Conservation (phyloP, 169 alveolate species). For the Amoebophrya sp. region DNA sequence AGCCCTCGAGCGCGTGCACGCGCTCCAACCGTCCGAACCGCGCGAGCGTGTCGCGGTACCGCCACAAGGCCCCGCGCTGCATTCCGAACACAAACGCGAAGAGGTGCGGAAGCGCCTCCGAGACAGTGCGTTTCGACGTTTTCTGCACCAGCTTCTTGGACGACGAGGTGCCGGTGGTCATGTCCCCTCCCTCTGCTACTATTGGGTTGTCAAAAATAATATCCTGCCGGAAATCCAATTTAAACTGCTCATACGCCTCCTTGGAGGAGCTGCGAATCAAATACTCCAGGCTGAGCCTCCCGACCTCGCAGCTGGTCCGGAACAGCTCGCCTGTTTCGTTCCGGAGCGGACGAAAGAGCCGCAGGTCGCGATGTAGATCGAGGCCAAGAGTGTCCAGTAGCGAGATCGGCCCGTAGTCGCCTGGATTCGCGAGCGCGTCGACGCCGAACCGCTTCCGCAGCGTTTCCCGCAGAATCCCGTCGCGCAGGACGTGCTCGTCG, state of each 20-base stretch:
- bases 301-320: conserved; percentile 2
- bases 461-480: neutral
- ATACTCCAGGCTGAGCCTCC: neutral
- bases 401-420: neutral
- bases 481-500: neutral
- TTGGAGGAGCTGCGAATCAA: neutral
- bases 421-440: neutral
- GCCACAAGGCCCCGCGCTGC: neutral
- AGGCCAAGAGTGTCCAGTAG: neutral
- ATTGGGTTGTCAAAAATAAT: neutral
- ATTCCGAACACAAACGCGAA: neutral
- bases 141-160: neutral
- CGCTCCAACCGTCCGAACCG: neutral
- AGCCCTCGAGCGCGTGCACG: neutral
- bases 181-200: neutral
- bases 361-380: neutral
- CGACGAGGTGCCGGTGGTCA: neutral
- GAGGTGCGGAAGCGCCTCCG: neutral
- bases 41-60: neutral
- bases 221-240: neutral
- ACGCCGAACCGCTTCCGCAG: neutral
- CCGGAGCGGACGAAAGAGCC: neutral
- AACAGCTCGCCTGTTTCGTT: neutral
- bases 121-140: no score
- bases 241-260: neutral